phyloP scores from a whole-genome alignment of 1,139 yeast genomes.

The Yamadazyma dendronema region DNA sequence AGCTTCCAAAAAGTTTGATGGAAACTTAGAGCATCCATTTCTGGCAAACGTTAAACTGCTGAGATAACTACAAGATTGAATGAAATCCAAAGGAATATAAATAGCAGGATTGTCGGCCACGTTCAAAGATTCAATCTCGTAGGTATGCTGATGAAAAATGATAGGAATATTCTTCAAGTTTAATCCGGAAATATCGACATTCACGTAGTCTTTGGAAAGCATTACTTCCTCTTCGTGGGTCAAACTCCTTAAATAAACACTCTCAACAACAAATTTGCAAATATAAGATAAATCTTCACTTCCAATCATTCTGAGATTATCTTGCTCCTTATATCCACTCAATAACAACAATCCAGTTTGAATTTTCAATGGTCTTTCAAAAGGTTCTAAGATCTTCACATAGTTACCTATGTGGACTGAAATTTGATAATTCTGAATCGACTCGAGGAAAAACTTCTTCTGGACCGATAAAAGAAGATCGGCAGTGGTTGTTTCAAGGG shows the following conservation, averaged over 20 bases:
- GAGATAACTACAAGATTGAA: conserved; percentile 76
- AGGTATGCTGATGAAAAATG: conserved; percentile 74
- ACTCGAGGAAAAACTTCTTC: conserved; percentile 72
- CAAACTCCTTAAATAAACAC: conserved; percentile 65
- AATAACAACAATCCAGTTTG: conserved; percentile 72
- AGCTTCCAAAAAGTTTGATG: conserved; percentile 70
- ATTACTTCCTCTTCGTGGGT: conserved; percentile 65
- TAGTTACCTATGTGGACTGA: conserved; percentile 79
- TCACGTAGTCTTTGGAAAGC: conserved; percentile 64
- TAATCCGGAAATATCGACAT: conserved; percentile 72
- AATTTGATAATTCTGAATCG: conserved; percentile 70
- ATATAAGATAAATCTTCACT: conserved; percentile 85
- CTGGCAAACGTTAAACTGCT: conserved; percentile 65
- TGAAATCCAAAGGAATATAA: conserved; percentile 78
- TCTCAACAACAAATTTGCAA: conserved; percentile 80
- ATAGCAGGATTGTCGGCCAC: conserved; percentile 88
- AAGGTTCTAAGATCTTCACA: conserved; percentile 68
- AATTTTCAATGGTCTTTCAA: conserved; percentile 75
- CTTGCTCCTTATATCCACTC: conserved; percentile 79
- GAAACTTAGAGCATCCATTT: conserved; percentile 74
- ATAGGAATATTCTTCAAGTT: conserved; percentile 85
- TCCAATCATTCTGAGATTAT: conserved; percentile 75
- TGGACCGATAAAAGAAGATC: conserved; percentile 69
- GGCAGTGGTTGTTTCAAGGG: conserved; percentile 73
- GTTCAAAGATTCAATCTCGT: conserved; percentile 78